Evolutionary conservation across 2,329 filamentous ascomycete genomes (phyloP), one percentile per base, ranked within the genome.

Genomic region (Beauveria varroae): DNA sequence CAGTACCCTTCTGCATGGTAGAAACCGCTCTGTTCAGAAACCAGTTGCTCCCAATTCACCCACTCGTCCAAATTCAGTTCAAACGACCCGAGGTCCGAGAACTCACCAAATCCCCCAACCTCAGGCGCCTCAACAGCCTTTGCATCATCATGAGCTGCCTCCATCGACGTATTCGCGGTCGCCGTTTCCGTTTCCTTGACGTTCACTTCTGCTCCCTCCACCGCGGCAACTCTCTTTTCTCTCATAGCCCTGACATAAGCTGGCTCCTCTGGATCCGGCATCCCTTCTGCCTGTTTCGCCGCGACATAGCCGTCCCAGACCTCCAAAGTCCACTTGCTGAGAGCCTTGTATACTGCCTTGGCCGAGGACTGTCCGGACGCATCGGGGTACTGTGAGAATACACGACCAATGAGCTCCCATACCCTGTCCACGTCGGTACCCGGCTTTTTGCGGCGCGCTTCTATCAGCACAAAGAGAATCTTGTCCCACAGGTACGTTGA

Each of bases 391-490:
- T 66, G 55, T 9, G 64, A 64, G 43, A 68, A 68, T 4, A 68
- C 62, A 8, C 49, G 61, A 0, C 65, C 70, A 18, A 72, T 66
- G 40, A 70, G 57, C 28, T 63, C 30, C 68, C 71, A 72, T 4
- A 63, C 46, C 30, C 61, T 63, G 24, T 71, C 70, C 12, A 72
- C 65, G 26, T 72, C 68, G 12, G 66, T 62, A 0, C 69, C 67
- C 14, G 57, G 67, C 63, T 65, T 67, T 20, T 67, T 66, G 30
- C 67, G 65, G 30, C 68, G 65, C 34, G 64, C 63, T 53, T 69
- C 70, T 51, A 72, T 68, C 26, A 73, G 69, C 54, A 71, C 68
- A 57, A 68, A 70, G 3, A 72, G 66, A 18, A 71, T 62, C 3
- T 67, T 67, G 57, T 71, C 67, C 70, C 71, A 73, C 18, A 72